Evolutionary conservation across 2,329 filamentous ascomycete genomes (phyloP).

Genomic region (Alternaria sp.): DNA sequence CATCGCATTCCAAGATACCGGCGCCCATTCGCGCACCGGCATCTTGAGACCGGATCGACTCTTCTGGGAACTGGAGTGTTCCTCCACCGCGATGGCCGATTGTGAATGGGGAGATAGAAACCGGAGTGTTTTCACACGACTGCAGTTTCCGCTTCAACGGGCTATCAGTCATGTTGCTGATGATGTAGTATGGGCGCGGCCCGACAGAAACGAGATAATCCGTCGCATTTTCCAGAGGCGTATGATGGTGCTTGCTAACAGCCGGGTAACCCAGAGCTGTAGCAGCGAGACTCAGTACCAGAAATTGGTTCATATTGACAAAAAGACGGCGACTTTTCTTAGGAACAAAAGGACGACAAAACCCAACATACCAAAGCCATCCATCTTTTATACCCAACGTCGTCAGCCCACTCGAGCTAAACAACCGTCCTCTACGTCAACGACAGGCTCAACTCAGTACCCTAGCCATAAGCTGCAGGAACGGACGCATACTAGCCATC

Average conservation of each 20-base stretch:
- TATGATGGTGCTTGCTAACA: conserved; percentile 15
- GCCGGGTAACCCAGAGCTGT: conserved; percentile 17
- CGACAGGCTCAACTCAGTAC: too few relatives aligned
- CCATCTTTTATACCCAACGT: background rate
- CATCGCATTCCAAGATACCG: conserved; percentile 71
- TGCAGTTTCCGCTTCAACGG: conserved; percentile 65
- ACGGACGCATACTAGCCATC: conserved; percentile 1
- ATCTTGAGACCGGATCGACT: conserved; percentile 64
- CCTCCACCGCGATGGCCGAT: conserved; percentile 65
- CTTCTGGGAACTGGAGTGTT: conserved; percentile 69
- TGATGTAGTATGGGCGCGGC: conserved; percentile 68
- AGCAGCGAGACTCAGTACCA: conserved; percentile 15
- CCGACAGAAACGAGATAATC: conserved; percentile 61
- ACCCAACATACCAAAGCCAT: background rate
- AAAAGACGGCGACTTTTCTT: fast-evolving
- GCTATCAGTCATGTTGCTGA: conserved; percentile 67
- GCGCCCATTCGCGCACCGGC: conserved; percentile 72
- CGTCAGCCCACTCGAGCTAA: background rate
- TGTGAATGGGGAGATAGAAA: conserved; percentile 62
- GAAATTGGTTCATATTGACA: background rate
- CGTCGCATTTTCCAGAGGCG: background rate
- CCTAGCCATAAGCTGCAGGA: conserved; percentile 1
- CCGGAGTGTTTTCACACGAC: conserved; percentile 62
- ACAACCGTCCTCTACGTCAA: background rate
- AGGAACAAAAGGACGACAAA: background rate